Evolutionary conservation across 73 alveolate genomes (phyloP).

Genomic region (Urostyla sp.): DNA sequence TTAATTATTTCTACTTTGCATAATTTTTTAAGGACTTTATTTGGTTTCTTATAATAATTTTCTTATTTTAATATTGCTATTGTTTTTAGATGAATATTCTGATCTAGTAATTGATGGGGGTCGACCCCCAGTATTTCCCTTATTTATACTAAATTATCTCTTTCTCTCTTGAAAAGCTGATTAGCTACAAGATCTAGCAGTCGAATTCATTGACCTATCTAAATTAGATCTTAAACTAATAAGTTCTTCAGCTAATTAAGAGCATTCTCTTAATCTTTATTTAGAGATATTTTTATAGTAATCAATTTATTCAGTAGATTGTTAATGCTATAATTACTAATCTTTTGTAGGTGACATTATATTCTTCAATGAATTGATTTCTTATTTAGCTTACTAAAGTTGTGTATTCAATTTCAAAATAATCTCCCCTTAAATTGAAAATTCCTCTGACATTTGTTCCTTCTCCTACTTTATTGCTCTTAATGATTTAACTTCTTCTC

Average conservation of each 20-base stretch:
- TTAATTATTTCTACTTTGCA: too few relatives aligned
- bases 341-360: neutral
- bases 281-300: slow-evolving; percentile 31
- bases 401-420: slow-evolving; percentile 5
- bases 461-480: neutral
- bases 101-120: too few relatives aligned
- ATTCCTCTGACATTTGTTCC: neutral
- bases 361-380: slow-evolving; percentile 9
- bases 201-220: neutral
- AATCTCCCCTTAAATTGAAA: slow-evolving; percentile 11
- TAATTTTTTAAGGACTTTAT: too few relatives aligned
- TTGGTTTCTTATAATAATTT: too few relatives aligned
- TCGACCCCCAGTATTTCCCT: too few relatives aligned
- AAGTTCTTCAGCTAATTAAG: slow-evolving; percentile 38
- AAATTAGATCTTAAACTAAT: slow-evolving; percentile 27
- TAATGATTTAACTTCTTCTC: slow-evolving; percentile 3
- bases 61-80: too few relatives aligned
- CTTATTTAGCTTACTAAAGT: slow-evolving; percentile 8
- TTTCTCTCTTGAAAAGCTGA: too few relatives aligned
- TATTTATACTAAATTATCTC: too few relatives aligned
- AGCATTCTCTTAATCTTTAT: slow-evolving; percentile 40
- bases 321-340: neutral
- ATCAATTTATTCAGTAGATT: neutral
- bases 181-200: too few relatives aligned
- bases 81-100: too few relatives aligned